phyloP scores from a whole-genome alignment of 2,329 filamentous ascomycete genomes.

The Bretziella fagacearum region DNA sequence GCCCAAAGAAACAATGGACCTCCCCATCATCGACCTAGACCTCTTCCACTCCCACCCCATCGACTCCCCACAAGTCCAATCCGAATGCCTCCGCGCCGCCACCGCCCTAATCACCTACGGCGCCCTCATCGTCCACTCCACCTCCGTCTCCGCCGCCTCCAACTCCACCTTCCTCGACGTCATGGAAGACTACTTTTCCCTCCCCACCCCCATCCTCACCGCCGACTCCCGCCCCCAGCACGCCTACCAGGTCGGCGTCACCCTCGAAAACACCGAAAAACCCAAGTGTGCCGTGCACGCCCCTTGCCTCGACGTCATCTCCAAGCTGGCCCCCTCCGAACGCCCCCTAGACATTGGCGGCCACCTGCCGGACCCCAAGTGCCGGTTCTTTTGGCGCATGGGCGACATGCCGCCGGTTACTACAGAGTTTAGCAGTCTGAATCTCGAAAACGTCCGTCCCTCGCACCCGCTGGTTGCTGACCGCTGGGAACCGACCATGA shows the following conservation, averaged over 20 bases:
- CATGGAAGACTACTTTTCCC: constrained; percentile 48
- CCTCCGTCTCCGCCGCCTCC: constrained; percentile 37
- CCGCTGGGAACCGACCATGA: constrained; percentile 37
- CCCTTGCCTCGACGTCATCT: constrained; percentile 40
- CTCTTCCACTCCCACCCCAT: constrained; percentile 31
- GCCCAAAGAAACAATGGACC: constrained; percentile 29
- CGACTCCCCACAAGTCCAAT: constrained; percentile 28
- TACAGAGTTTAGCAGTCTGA: constrained; percentile 38
- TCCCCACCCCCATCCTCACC: constrained; percentile 30
- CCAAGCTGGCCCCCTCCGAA: constrained; percentile 35
- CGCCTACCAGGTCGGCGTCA: constrained; percentile 44
- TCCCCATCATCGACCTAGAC: constrained; percentile 43
- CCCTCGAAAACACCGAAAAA: constrained; percentile 45
- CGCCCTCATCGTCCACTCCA: constrained; percentile 42
- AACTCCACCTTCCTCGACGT: constrained; percentile 42
- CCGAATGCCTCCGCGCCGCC: constrained; percentile 37
- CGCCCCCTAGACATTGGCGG: constrained; percentile 40
- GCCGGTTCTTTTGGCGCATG: constrained; percentile 48
- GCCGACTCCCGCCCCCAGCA: constrained; percentile 40
- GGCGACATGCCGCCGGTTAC: constrained; percentile 31
- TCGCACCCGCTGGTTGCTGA: constrained; percentile 30
- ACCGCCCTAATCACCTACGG: constrained; percentile 42
- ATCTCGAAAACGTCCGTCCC: constrained; percentile 38
- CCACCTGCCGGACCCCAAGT: constrained; percentile 43
- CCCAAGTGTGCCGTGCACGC: constrained; percentile 46